phyloP scores from a whole-genome alignment of 2,329 filamentous ascomycete genomes.

The Ophiostoma montium region DNA sequence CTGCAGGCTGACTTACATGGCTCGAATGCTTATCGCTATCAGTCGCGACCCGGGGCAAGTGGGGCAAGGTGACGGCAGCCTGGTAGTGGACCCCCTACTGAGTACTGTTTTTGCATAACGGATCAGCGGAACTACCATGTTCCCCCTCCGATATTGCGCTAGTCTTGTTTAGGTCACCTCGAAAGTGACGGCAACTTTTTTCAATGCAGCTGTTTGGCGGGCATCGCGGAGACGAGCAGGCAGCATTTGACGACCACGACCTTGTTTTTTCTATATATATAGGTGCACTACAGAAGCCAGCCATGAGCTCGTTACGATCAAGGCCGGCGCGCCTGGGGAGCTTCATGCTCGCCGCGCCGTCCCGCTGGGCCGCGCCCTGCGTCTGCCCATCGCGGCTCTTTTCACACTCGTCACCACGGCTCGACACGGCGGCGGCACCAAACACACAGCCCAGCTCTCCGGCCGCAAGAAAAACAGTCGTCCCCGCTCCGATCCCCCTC shows the following conservation, averaged over 20 bases:
- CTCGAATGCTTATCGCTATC: slow-evolving; percentile 6
- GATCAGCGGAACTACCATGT: slow-evolving; percentile 7
- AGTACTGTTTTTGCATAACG: neutral
- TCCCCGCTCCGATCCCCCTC: slow-evolving; percentile 66
- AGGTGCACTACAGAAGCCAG: too few species aligned
- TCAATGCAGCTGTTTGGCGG: slow-evolving; percentile 1
- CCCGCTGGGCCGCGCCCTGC: slow-evolving; percentile 2
- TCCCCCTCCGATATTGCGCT: neutral
- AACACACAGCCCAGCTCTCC: neutral
- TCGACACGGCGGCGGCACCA: neutral
- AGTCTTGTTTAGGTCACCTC: neutral
- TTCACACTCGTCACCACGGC: neutral
- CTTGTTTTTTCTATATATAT: too few species aligned
- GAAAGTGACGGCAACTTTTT: slow-evolving; percentile 2
- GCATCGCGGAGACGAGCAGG: neutral
- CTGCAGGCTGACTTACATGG: neutral
- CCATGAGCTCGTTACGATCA: slow-evolving; percentile 19
- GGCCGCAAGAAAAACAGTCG: slow-evolving; percentile 15
- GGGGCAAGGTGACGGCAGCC: neutral
- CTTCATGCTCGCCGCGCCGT: slow-evolving; percentile 15
- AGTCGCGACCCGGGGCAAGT: neutral
- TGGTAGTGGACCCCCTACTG: neutral
- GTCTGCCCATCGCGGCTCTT: neutral
- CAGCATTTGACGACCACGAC: neutral
- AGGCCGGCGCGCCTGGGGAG: slow-evolving; percentile 16